A percentile compares a stretch with the other conserved stretches of the same genome.
Conservation (phyloP, 306 rosid genomes). For the Cucumis cinereus region DNA sequence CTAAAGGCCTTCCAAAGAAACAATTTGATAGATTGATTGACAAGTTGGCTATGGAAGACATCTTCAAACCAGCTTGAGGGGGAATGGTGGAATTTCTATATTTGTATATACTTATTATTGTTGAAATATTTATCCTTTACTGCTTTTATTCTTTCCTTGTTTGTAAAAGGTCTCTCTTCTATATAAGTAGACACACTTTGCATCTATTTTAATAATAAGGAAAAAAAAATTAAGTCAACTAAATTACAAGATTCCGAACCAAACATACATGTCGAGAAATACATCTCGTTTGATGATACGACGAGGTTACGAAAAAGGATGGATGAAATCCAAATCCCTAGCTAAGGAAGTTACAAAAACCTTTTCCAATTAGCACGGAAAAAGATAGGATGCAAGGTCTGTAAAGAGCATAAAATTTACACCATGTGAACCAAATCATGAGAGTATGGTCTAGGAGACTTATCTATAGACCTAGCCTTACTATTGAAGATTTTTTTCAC, state of each 20-base stretch:
- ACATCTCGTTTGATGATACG: not conserved
- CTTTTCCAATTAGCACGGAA: not conserved
- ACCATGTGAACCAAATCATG: not conserved
- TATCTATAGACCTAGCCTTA: not conserved
- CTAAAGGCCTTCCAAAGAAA: too few relatives aligned
- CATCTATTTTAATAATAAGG: too few relatives aligned
- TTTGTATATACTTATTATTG: too few relatives aligned
- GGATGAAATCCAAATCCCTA: not conserved
- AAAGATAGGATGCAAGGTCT: not conserved
- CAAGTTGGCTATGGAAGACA: too few relatives aligned
- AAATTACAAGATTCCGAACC: not conserved
- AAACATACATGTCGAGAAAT: not conserved
- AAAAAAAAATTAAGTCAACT: not conserved
- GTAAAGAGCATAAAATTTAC: not conserved
- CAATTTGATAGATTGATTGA: too few relatives aligned
- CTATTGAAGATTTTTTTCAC: not conserved
- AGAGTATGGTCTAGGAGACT: not conserved
- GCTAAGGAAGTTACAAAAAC: not conserved
- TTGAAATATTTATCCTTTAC: too few relatives aligned
- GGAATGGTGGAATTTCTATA: too few relatives aligned
- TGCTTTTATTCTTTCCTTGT: too few relatives aligned
- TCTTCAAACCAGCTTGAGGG: too few relatives aligned
- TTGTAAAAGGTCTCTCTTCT: too few relatives aligned
- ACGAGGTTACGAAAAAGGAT: not conserved
- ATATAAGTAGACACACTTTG: too few relatives aligned